Base-by-base conservation (phyloP, 2,329 filamentous ascomycete species). In the Ambrosiella xylebori region DNA sequence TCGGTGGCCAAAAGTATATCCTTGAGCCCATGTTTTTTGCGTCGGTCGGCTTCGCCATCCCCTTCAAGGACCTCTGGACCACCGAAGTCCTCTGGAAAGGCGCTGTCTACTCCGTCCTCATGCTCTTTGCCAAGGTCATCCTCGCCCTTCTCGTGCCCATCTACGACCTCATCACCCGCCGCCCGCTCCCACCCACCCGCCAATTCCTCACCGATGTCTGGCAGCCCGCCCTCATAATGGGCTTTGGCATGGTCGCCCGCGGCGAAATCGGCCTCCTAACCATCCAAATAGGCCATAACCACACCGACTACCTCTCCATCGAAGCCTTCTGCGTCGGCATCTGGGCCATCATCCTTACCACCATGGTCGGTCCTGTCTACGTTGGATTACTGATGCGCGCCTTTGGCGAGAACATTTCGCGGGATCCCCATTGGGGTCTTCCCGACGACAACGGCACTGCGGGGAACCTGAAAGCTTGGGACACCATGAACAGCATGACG, bases 231-330 rank as follows among this genome's bases (percentile, higher is more conserved):
- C 68, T 73, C 0, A 75, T 84, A 9, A 67, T 82, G 6, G 77
- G 76, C 4, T 67, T 74, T 44, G 79, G 78, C 3, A 82, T 82
- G 78, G 74, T 79, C 0, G 74, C 79, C 0, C 71, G 79, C 35
- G 79, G 79, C 3, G 80, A 83, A 63, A 78, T 82, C 36, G 79
- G 79, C 0, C 80, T 81, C 61, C 67, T 82, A 40, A 80, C 82
- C 61, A 64, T 65, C 27, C 63, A 65, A 56, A 60, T 65, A 27
- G 64, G 64, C 13, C 62, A 64, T 52, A 65, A 65, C 54, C 58
- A 64, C 40, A 65, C 64, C 11, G 74, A 75, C 3, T 75, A 75
- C 0, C 66, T 82, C 1, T 78, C 77, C 0, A 71, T 78, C 62
- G 72, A 77, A 40, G 70, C 76, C 0, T 80, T 77, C 60, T 65